Base-by-base conservation (phyloP, 345 rosid genomes). In the Leavenworthia alabamica region DNA sequence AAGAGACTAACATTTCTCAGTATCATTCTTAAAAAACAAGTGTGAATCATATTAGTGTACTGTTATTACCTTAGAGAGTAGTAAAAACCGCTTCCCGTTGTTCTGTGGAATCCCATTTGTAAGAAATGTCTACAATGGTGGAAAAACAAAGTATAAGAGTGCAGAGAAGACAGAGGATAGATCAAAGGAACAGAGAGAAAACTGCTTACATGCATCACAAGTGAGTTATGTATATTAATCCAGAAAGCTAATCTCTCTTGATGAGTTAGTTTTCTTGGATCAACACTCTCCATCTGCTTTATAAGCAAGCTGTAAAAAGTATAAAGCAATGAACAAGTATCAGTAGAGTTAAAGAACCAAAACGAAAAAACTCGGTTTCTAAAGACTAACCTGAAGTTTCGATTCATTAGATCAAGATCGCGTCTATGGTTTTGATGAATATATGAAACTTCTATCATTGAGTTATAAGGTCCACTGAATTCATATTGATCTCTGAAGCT, bases 381-480 rank as follows among this genome's bases (percentile, higher is more conserved):
- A 39, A 49, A 48, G 67, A 24, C 79, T 71, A 33, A 84, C 99
- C 92, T 84, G 80, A 83, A 88, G 78, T 87, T 84, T 79, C 83
- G 81, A 36, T 87, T 81, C 78, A 94, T 74, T 63, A 80, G 73
- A 60, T 89, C 95, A 32, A 88, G 86, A 42, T 87, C 92, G 7
- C 85, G 80, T 60, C 81, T 82, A 52, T 80, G 82, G 69, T 90
- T 86, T 59, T 84, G 75, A 40, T 79, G 81, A 70, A 94, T 87
- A 73, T 81, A 73, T 23, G 86, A 84, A 42, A 94, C 94, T 75
- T 94, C 99, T 3, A 86, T 73, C 97, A 89, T 87, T 37, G 92
- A 80, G 79, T 89, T 86, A 65, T 94, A 89, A 8, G 99, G 97
- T 67, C 99, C 99, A 23, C 97, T 94, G 67, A 90, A 94, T 48